Base-by-base conservation (phyloP, 2,329 filamentous ascomycete species). In the Aspergillus costaricaensis region DNA sequence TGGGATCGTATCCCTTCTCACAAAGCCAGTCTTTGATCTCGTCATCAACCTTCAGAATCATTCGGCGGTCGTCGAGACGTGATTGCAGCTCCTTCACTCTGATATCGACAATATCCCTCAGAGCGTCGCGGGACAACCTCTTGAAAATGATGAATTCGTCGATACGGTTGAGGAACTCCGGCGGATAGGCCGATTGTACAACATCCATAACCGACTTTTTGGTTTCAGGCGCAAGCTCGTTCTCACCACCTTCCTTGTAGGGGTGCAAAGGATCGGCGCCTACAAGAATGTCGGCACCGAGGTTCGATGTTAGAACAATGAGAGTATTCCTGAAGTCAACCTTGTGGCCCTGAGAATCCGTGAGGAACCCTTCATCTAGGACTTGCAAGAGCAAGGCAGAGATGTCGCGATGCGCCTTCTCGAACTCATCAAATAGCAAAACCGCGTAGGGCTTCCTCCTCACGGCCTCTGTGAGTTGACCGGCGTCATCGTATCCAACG, bases 141-240 rank as follows among this genome's bases (percentile, higher is more conserved):
- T 93, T 94, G 83, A 98, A 98, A 72, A 98, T 81, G 74, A 98
- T 97, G 80, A 98, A 97, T 62, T 96, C 94, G 76, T 98, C 94
- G 64, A 98, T 92, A 19, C 95, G 87, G 79, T 99, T 98, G 65
- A 98, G 85, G 82, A 98, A 99, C 74, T 98, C 95, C 3, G 95
- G 95, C 5, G 94, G 88, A 73, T 97, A 89, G 1, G 83, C 78
- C 8, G 82, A 77, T 17, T 89, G 83, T 1, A 98, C 93, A 15
- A 96, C 88, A 70, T 96, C 91, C 88, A 98, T 92, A 57, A 98
- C 93, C 0, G 91, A 88, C 60, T 85, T 82, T 70, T 91, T 91
- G 50, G 93, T 86, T 0, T 86, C 85, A 0, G 87, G 83, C 15
- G 90, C 87, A 59, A 98, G 88, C 32, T 91, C 87, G 43, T 89